Evolutionary conservation across 2,329 filamentous ascomycete species (phyloP).

Genomic region (Fusarium nygamai): DNA sequence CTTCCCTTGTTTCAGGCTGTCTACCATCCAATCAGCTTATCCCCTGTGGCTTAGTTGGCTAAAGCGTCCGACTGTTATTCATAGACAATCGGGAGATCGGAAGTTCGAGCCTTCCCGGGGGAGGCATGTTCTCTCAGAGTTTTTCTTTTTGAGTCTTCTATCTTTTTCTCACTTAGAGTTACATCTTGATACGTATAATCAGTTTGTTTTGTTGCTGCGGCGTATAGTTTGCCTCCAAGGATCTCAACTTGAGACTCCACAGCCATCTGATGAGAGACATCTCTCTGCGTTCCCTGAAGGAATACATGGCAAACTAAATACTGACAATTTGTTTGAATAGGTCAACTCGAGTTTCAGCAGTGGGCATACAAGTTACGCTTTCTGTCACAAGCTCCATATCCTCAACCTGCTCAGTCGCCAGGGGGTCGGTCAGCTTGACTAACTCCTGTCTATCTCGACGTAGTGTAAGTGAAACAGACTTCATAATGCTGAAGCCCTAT

Average conservation of each 20-base stretch:
- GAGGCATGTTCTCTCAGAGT: conserved; percentile 4
- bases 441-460: neutral
- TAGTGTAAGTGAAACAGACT: neutral
- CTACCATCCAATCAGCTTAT: conserved; percentile 23
- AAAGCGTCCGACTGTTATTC: conserved; percentile 42
- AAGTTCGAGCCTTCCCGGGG: conserved; percentile 46
- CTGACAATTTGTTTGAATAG: neutral
- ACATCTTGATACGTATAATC: neutral
- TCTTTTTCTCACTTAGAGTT: neutral
- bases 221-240: neutral
- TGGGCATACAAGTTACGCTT: no score
- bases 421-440: neutral
- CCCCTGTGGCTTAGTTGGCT: conserved; percentile 42
- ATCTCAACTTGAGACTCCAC: neutral
- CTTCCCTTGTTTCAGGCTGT: accelerated
- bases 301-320: neutral
- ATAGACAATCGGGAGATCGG: conserved; percentile 45
- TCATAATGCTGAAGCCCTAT: neutral
- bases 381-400: neutral
- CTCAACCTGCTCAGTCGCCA: neutral
- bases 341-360: neutral
- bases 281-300: neutral
- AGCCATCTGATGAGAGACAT: neutral
- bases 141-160: neutral
- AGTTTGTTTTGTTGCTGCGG: neutral